A percentile compares a stretch with the other conserved stretches of the same genome.
Conservation (phyloP, 768 basidiomycete species). For the Pleurotus pulmonarius region DNA sequence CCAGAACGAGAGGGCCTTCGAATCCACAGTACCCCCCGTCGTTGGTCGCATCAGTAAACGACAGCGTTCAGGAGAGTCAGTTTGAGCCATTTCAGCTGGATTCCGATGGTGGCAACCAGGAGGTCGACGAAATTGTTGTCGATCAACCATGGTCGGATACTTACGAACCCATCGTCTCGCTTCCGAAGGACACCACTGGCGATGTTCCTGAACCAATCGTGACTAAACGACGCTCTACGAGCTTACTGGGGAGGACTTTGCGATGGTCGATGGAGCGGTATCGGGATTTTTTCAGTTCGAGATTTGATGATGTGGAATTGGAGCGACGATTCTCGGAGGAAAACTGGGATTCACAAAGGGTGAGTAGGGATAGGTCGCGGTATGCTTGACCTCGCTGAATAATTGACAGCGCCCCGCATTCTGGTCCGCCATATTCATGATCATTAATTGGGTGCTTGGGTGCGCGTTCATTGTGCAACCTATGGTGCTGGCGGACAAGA, state of each 20-base stretch:
- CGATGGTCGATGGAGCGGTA: background rate
- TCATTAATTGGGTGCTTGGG: constrained; percentile 6
- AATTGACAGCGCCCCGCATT: constrained; percentile 1
- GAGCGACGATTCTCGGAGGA: background rate
- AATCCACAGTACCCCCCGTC: background rate
- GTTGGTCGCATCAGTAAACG: background rate
- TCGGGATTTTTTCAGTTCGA: constrained; percentile 3
- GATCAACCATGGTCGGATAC: constrained; percentile 6
- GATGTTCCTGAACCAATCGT: background rate
- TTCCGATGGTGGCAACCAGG: background rate
- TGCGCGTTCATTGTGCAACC: constrained; percentile 6
- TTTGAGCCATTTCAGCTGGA: background rate
- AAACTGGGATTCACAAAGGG: constrained; percentile 3
- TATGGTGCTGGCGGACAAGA: constrained; percentile 5
- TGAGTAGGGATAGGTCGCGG: background rate
- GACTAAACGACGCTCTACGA: too few species aligned
- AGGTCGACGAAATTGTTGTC: constrained; percentile 7
- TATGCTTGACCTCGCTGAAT: too few species aligned
- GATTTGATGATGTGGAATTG: background rate
- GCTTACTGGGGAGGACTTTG: background rate
- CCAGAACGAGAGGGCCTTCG: background rate
- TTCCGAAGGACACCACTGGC: background rate
- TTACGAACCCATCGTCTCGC: background rate
- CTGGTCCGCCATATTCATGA: constrained; percentile 6
- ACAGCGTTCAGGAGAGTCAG: constrained; percentile 1